Conservation (phyloP, 805 yeast species). For the Ogataea pini region DNA sequence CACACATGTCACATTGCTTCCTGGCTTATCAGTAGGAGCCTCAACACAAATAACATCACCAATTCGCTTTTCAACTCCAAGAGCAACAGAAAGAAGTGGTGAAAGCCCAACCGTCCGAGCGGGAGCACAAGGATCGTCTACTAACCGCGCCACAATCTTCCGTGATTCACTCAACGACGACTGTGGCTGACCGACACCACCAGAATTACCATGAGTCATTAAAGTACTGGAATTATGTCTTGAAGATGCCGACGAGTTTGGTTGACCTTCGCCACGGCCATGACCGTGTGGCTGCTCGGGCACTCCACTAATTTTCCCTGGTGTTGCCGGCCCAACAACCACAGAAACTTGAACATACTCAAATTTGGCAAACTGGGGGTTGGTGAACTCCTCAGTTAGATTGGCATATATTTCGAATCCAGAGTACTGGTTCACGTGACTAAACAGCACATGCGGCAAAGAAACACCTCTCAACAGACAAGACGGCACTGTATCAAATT, state of each 20-base stretch:
- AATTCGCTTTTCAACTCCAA: conserved; percentile 49
- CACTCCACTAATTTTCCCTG: conserved; percentile 26
- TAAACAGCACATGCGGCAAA: conserved; percentile 50
- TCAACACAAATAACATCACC: conserved; percentile 60
- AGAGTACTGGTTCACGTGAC: conserved; percentile 8
- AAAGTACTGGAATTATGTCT: conserved; percentile 13
- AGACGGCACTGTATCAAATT: conserved; percentile 35
- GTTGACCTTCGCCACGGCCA: neutral
- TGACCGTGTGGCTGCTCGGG: conserved; percentile 1
- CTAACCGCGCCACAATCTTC: conserved; percentile 53
- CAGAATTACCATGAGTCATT: conserved; percentile 10
- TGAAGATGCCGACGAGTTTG: conserved; percentile 4
- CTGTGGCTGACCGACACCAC: neutral
- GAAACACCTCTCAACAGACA: conserved; percentile 55
- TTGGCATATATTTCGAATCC: conserved; percentile 48
- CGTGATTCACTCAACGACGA: neutral
- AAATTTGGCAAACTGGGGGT: conserved; percentile 36
- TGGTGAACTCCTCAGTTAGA: conserved; percentile 35
- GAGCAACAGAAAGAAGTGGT: conserved; percentile 51
- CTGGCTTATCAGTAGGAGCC: conserved; percentile 30
- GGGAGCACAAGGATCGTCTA: conserved; percentile 39
- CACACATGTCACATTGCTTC: conserved; percentile 31
- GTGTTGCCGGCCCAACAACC: conserved; percentile 51
- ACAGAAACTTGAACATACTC: conserved; percentile 53
- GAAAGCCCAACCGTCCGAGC: conserved; percentile 53